Evolutionary conservation across 2,329 filamentous ascomycete genomes (phyloP).

Genomic region (Talaromyces pinophilus): DNA sequence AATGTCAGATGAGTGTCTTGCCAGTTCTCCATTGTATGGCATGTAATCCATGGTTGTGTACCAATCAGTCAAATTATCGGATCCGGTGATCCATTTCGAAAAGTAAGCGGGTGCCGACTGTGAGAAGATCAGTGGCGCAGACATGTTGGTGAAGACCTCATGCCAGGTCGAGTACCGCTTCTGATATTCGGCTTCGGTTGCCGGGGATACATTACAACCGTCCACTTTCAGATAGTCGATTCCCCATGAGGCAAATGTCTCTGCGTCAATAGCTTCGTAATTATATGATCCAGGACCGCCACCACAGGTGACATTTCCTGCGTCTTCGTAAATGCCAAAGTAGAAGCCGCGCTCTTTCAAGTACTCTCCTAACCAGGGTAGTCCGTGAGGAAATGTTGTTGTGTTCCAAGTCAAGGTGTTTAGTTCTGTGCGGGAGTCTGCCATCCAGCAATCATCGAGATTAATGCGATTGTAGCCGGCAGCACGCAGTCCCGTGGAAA

Average conservation of each 20-base stretch:
- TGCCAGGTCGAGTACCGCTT: constrained; percentile 48
- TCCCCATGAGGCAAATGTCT: constrained; percentile 42
- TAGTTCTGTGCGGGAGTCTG: constrained; percentile 37
- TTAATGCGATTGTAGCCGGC: constrained; percentile 46
- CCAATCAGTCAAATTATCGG: constrained; percentile 47
- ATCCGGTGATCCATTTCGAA: constrained; percentile 26
- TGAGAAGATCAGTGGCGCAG: constrained; percentile 47
- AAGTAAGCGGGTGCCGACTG: constrained; percentile 53
- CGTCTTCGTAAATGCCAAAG: constrained; percentile 52
- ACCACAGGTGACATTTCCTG: constrained; percentile 49
- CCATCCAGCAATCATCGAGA: constrained; percentile 52
- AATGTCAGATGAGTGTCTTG: constrained; percentile 49
- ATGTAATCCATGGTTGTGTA: constrained; percentile 51
- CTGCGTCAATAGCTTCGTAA: constrained; percentile 47
- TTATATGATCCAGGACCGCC: constrained; percentile 46
- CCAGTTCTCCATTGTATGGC: constrained; percentile 45
- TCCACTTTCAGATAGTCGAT: constrained; percentile 55
- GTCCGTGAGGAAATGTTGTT: constrained; percentile 46
- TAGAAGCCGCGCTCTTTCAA: constrained; percentile 44
- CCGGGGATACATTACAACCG: constrained; percentile 42
- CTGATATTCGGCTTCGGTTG: constrained; percentile 31
- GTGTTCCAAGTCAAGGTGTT: constrained; percentile 47
- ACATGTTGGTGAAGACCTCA: constrained; percentile 39
- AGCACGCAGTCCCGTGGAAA: constrained; percentile 43
- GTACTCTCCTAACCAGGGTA: constrained; percentile 46